phyloP scores from a whole-genome alignment of 495 filamentous ascomycete species.

The Apiosordaria backusii region DNA sequence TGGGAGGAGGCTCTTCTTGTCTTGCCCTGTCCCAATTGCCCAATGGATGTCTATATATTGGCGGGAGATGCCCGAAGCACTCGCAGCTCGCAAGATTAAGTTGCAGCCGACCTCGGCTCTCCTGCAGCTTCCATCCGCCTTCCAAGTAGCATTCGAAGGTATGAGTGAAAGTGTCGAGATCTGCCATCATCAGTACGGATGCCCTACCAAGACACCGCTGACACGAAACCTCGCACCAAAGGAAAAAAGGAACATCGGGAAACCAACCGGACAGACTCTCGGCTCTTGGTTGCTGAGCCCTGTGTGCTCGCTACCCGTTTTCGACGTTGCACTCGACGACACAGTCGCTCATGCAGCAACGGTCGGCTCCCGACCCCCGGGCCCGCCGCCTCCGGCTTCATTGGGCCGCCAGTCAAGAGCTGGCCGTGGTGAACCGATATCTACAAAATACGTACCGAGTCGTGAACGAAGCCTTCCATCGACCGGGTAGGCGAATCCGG shows the following conservation, averaged over 20 bases:
- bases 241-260: not conserved
- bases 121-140: not conserved
- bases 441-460: no score
- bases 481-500: not conserved
- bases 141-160: no score
- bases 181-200: not conserved
- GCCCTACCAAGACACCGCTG: not conserved
- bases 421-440: not conserved
- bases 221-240: not conserved
- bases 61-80: no score
- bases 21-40: not conserved
- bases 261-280: conserved; percentile 1
- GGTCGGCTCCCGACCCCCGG: conserved; percentile 10
- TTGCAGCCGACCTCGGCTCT: conserved; percentile 11
- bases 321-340: conserved; percentile 4
- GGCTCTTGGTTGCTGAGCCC: not conserved
- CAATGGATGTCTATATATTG: no score
- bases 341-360: conserved; percentile 10
- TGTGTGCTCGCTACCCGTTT: not conserved
- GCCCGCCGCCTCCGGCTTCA: conserved; percentile 4
- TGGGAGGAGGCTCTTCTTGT: not conserved
- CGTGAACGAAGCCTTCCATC: not conserved
- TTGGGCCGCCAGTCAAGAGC: not conserved
- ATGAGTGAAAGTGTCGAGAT: not conserved
- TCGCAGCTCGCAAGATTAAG: conserved; percentile 7